phyloP scores from a whole-genome alignment of 331 rosid genomes.

The Quercus tomentella region DNA sequence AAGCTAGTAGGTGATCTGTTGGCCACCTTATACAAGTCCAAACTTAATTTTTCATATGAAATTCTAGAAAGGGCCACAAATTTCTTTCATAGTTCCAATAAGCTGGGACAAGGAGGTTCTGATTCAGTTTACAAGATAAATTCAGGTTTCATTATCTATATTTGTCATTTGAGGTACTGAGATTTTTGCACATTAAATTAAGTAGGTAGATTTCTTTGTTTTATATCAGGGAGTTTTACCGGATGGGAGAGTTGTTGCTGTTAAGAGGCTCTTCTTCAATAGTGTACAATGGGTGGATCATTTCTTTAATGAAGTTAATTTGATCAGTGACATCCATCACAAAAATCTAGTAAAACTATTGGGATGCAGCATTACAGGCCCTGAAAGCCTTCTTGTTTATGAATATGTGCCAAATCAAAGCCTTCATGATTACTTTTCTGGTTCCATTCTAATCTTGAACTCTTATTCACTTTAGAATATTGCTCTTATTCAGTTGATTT shows the following conservation, averaged over 20 bases:
- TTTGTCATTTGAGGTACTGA: not conserved
- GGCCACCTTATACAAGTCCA: constrained; percentile 45
- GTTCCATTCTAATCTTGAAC: constrained; percentile 23
- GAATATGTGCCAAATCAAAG: constrained; percentile 61
- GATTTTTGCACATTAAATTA: not conserved
- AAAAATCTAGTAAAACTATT: constrained; percentile 56
- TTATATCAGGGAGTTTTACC: constrained; percentile 56
- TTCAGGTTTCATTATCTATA: not conserved
- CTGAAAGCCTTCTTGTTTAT: constrained; percentile 68
- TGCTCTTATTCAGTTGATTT: not conserved
- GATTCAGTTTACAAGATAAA: constrained; percentile 63
- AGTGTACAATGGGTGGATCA: constrained; percentile 78
- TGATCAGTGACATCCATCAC: constrained; percentile 67
- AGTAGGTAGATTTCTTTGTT: not conserved
- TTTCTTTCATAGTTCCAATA: constrained; percentile 51
- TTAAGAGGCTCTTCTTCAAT: constrained; percentile 69
- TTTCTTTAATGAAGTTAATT: constrained; percentile 80
- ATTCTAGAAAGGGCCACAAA: constrained; percentile 66
- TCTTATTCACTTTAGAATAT: constrained; percentile 19
- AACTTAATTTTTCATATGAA: constrained; percentile 57
- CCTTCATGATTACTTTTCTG: constrained; percentile 56
- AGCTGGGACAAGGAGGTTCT: constrained; percentile 84
- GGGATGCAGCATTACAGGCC: constrained; percentile 87
- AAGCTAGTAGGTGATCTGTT: constrained; percentile 54
- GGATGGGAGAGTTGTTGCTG: constrained; percentile 60